Evolutionary conservation across 2,329 filamentous ascomycete genomes (phyloP).

Genomic region (Fusarium keratoplasticum): DNA sequence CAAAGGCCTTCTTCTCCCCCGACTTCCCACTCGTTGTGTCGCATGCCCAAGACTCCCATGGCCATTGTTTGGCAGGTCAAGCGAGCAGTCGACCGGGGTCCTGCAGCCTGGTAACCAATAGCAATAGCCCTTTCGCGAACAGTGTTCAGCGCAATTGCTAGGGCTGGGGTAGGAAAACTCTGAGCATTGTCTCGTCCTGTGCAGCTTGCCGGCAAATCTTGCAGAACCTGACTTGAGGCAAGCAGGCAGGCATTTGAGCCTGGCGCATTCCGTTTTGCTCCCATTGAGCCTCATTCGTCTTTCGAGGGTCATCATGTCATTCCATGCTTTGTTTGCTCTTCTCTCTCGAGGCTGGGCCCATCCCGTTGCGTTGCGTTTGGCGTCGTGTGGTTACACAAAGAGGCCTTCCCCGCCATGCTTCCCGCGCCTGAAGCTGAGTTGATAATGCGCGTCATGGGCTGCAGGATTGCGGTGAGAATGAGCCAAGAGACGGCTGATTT

Average conservation of each 20-base stretch:
- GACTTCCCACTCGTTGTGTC: constrained; percentile 18
- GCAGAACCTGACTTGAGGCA: neutral
- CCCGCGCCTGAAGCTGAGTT: constrained; percentile 20
- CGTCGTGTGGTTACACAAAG: constrained; percentile 29
- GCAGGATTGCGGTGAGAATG: constrained; percentile 4
- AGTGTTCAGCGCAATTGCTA: constrained; percentile 13
- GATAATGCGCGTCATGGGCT: constrained; percentile 20
- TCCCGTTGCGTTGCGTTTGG: constrained; percentile 10
- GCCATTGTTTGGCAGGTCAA: constrained; percentile 42
- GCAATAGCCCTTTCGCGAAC: constrained; percentile 29
- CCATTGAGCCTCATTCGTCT: neutral
- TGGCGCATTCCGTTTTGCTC: neutral
- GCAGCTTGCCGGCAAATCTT: constrained; percentile 21
- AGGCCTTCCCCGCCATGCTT: constrained; percentile 19
- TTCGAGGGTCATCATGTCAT: neutral
- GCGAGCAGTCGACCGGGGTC: constrained; percentile 36
- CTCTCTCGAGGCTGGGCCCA: neutral
- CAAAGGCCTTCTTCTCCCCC: constrained; percentile 7
- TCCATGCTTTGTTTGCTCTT: neutral
- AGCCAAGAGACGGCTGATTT: neutral
- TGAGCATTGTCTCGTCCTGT: neutral
- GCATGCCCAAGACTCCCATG: constrained; percentile 4
- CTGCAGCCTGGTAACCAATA: constrained; percentile 37
- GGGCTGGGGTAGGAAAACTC: neutral
- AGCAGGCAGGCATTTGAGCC: neutral